Percentiles rank a stretch among this genome's conserved stretches.
These are phyloP conservation scores for Pulveroboletus sp. DNA, from an alignment of 768 basidiomycete species.

Conservation along the genomic window DNA sequence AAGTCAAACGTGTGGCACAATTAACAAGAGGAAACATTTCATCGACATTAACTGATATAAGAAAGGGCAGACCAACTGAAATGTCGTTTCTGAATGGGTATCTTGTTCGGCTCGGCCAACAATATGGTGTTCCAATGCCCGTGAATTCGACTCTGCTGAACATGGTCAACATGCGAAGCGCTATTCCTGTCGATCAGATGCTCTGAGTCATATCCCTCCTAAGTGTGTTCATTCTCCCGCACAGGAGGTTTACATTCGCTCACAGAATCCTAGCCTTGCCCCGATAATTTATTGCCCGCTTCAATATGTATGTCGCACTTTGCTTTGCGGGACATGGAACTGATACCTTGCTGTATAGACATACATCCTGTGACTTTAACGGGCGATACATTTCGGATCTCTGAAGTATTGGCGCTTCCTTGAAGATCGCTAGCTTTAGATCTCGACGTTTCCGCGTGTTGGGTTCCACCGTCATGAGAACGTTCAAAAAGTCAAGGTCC, in stretches of 20 bases:
- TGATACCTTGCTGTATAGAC: not conserved
- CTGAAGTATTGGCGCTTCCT: not conserved
- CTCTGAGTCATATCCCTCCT: conserved; percentile 8
- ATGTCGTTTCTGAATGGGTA: conserved; percentile 84
- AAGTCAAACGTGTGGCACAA: conserved; percentile 56
- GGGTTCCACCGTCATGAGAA: no score
- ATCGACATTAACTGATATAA: conserved; percentile 76
- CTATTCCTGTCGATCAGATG: conserved; percentile 51
- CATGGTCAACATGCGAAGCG: conserved; percentile 55
- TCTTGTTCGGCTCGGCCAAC: conserved; percentile 56
- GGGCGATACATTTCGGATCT: not conserved
- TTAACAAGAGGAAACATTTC: conserved; percentile 67
- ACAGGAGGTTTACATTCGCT: conserved; percentile 1
- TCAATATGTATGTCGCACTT: not conserved
- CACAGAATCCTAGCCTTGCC: not conserved
- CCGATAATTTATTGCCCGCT: not conserved
- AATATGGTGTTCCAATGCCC: conserved; percentile 55
- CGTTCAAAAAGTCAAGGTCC: no score
- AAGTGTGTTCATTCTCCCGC: conserved; percentile 10
- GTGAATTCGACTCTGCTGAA: conserved; percentile 51
- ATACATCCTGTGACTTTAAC: not conserved
- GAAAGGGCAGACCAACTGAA: conserved; percentile 62
- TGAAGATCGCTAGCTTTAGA: no score
- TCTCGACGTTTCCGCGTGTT: not conserved
- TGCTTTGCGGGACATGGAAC: not conserved